A percentile compares a stretch with the other conserved stretches of the same genome.
Evolutionary conservation across 805 yeast genomes (phyloP).

Genomic region (Lipomyces kockii): DNA sequence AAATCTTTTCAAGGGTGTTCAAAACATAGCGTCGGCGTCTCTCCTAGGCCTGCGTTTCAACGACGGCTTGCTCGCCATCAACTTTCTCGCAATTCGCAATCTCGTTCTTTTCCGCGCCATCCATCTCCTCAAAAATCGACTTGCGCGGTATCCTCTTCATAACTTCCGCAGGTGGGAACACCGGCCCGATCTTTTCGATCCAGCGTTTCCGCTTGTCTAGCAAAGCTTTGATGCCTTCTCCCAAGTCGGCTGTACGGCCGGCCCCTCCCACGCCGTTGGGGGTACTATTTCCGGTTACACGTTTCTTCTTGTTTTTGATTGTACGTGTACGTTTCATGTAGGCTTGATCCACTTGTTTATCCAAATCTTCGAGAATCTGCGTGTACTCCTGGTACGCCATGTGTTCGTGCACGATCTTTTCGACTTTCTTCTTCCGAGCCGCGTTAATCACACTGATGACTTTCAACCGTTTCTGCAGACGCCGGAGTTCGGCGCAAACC

Average conservation of each 20-base stretch:
- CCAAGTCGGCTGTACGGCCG: constrained; percentile 49
- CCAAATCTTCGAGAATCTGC: constrained; percentile 88
- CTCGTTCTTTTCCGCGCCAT: constrained; percentile 6
- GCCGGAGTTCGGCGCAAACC: constrained; percentile 79
- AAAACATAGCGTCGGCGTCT: background rate
- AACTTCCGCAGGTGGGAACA: constrained; percentile 66
- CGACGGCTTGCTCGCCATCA: constrained; percentile 13
- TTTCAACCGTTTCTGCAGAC: constrained; percentile 68
- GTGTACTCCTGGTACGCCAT: constrained; percentile 94
- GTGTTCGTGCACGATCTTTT: constrained; percentile 81
- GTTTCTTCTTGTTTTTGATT: constrained; percentile 67
- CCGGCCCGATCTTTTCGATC: constrained; percentile 87
- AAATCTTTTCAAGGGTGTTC: background rate
- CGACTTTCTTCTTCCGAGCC: constrained; percentile 64
- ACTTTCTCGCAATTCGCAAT: constrained; percentile 5
- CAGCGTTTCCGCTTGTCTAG: constrained; percentile 86
- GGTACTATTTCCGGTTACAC: constrained; percentile 27
- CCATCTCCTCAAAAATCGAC: constrained; percentile 56
- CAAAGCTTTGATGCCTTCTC: constrained; percentile 77
- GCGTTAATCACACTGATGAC: constrained; percentile 66
- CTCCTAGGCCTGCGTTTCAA: background rate
- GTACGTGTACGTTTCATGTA: constrained; percentile 81
- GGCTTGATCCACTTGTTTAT: constrained; percentile 95
- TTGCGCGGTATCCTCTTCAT: constrained; percentile 78
- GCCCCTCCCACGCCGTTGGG: constrained; percentile 28